Evolutionary conservation across 2,329 filamentous ascomycete genomes (phyloP).

Genomic region (Trichoderma semiorbis): DNA sequence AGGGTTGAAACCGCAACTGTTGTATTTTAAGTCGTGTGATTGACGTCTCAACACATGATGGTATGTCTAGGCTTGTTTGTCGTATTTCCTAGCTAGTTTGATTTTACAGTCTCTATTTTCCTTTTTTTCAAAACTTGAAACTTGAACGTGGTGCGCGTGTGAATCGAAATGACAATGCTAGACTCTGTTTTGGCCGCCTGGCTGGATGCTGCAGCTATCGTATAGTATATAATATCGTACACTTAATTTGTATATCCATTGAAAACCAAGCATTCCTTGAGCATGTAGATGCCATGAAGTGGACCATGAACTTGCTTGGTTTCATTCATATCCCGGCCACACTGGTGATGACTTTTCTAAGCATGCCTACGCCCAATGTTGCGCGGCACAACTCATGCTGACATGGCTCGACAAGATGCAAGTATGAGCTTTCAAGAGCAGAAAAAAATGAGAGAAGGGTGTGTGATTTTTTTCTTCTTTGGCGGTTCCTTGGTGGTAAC

Average conservation of each 20-base stretch:
- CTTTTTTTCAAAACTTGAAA: not conserved
- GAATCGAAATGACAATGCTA: not conserved
- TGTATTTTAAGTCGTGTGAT: constrained; percentile 40
- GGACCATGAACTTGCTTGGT: not conserved
- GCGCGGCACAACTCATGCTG: not conserved
- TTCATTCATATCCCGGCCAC: too few relatives aligned
- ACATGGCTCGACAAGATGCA: not conserved
- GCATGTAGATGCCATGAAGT: not conserved
- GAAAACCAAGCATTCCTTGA: not conserved
- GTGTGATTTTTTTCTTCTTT: not conserved
- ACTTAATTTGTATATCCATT: not conserved
- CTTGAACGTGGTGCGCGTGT: not conserved
- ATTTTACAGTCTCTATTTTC: constrained; percentile 33
- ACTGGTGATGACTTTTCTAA: too few relatives aligned
- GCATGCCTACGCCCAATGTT: not conserved
- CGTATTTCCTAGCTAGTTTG: constrained; percentile 38
- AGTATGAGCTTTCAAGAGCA: not conserved
- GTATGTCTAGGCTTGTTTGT: constrained; percentile 32
- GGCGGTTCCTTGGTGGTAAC: not conserved
- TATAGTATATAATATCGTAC: not conserved
- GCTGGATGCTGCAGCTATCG: not conserved
- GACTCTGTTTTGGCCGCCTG: not conserved
- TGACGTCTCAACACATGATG: constrained; percentile 32
- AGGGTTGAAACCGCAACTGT: constrained; percentile 33
- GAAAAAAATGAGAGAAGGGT: not conserved